Conservation (phyloP, 768 basidiomycete genomes). For the Naganishia friedmannii region DNA sequence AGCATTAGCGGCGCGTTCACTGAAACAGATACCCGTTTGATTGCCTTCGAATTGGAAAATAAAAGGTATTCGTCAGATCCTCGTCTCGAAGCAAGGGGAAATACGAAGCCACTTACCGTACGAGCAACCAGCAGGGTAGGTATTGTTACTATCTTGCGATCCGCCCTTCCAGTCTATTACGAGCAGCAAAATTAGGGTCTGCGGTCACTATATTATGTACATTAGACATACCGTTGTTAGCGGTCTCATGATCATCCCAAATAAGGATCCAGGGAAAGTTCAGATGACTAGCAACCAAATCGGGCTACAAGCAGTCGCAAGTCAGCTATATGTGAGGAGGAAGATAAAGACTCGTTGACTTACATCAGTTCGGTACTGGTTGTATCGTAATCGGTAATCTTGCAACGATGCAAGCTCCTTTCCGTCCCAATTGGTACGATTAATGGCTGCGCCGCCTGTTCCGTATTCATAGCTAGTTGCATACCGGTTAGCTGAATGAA, state of each 20-base stretch:
- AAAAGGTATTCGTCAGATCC: neutral
- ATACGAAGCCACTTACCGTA: constrained; percentile 16
- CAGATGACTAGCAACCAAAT: constrained; percentile 57
- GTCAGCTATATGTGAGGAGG: neutral
- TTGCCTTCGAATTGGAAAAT: constrained; percentile 16
- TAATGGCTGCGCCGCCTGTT: constrained; percentile 56
- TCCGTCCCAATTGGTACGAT: constrained; percentile 56
- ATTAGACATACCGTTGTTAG: constrained; percentile 55
- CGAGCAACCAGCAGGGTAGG: constrained; percentile 38
- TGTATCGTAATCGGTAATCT: constrained; percentile 52
- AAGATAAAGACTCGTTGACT: neutral
- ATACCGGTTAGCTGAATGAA: neutral
- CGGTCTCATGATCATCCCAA: constrained; percentile 53
- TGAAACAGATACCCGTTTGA: constrained; percentile 61
- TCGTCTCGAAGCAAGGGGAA: neutral
- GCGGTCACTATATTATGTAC: neutral
- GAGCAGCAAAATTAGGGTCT: too few species aligned
- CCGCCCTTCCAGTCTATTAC: constrained; percentile 58
- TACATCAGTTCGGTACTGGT: constrained; percentile 60
- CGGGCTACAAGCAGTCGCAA: constrained; percentile 30
- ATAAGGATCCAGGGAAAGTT: constrained; percentile 61
- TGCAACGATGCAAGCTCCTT: constrained; percentile 61
- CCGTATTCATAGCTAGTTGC: constrained; percentile 39
- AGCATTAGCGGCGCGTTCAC: constrained; percentile 62
- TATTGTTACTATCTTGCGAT: constrained; percentile 61